Percentiles rank a stretch among this genome's conserved stretches.
phyloP scores from a whole-genome alignment of 2,329 filamentous ascomycete genomes.

The Colletotrichum tofieldiae region DNA sequence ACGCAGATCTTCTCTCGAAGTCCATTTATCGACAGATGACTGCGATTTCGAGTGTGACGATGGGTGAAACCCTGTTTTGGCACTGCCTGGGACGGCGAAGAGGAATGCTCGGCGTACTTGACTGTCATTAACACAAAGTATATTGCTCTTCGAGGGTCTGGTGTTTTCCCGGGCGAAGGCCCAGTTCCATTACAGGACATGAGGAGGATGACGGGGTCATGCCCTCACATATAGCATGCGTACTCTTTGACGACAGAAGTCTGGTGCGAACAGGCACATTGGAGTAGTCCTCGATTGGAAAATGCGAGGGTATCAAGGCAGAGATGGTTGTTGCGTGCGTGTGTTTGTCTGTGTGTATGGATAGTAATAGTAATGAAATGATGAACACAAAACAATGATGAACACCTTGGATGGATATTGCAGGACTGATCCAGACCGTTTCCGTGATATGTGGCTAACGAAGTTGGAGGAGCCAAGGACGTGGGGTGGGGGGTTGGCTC shows the following conservation, averaged over 20 bases:
- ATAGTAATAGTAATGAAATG: slow-evolving; percentile 44
- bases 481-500: background rate
- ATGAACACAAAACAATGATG: slow-evolving; percentile 27
- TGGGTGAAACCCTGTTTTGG: slow-evolving; percentile 22
- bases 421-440: background rate
- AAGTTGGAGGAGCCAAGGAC: background rate
- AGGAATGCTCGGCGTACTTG: slow-evolving; percentile 30
- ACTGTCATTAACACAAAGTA: slow-evolving; percentile 30
- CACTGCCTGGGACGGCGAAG: background rate
- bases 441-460: background rate
- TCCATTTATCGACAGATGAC: slow-evolving; percentile 9
- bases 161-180: slow-evolving; percentile 11
- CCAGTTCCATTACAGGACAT: slow-evolving; percentile 7
- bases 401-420: background rate
- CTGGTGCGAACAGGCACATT: slow-evolving; percentile 14
- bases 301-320: slow-evolving; percentile 15
- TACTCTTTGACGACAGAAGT: slow-evolving; percentile 10
- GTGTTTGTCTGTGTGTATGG: slow-evolving; percentile 39
- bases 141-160: slow-evolving; percentile 1
- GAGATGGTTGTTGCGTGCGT: slow-evolving; percentile 10
- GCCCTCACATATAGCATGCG: slow-evolving; percentile 29
- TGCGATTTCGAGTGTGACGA: slow-evolving; percentile 30
- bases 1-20: slow-evolving; percentile 21
- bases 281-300: slow-evolving; percentile 35
- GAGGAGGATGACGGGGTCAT: slow-evolving; percentile 2